Base-by-base conservation (phyloP, 257 asterid genomes). In the Nicotiana tabacum region DNA sequence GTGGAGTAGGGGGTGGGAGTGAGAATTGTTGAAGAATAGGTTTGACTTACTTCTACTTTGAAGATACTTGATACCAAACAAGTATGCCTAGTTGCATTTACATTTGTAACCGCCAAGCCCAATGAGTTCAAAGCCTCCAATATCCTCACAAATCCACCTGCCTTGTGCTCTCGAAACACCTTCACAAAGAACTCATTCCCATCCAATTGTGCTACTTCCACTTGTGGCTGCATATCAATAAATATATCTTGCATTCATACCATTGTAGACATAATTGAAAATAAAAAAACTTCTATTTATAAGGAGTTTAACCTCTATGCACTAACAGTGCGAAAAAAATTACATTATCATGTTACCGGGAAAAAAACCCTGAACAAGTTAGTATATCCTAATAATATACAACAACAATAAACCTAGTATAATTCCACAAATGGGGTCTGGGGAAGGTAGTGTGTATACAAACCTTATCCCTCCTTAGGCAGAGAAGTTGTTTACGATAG, bases 161-260 rank as follows among this genome's bases (percentile, higher is more conserved):
- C 51, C 84, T 90, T 92, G 83, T 93, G 94, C 90, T 95, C 98
- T 60, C 97, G 92, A 78, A 95, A 95, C 53, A 93, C 95, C 90
- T 92, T 93, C 78, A 95, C 92, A 39, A 93, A 91, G 86, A 95
- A 91, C 88, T 95, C 98, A 68, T 91, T 93, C 16, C 94, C 96
- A 74, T 92, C 93, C 65, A 95, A 91, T 86, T 92, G 95, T 66
- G 89, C 90, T 9, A 95, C 98, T 89, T 95, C 95, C 68, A 95
- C 98, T 90, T 93, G 98, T 76, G 98, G 98, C 98, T 95, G 86
- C 84, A 88, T 29, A 24, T 33, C 32, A 57, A 43, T 18, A 64
- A 43, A 72, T 27, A 9, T 43, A 43, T 43, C 78, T 5, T 43
- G 9, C 11, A 72, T 30, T 48, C 12, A 37, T 16, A 24, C 39